These are phyloP conservation scores for Eimeria sp. DNA, from an alignment of 169 alveolate species.

Conservation along the genomic window DNA sequence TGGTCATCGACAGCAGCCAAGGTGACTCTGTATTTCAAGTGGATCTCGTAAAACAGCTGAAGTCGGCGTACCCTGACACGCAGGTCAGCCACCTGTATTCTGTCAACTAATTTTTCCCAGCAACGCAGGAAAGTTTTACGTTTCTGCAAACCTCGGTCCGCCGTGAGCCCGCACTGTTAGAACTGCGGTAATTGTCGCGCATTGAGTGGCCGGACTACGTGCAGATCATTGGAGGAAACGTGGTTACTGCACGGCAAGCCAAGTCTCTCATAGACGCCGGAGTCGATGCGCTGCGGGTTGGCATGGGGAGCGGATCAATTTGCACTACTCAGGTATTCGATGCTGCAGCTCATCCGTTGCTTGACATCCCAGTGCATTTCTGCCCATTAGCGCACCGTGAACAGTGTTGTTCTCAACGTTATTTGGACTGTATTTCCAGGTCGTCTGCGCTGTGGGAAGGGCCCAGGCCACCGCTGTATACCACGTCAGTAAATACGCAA, in stretches of 20 bases:
- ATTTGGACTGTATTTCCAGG: conserved; percentile 65
- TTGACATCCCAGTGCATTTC: too few relatives aligned
- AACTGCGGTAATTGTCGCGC: not conserved
- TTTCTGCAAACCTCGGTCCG: not conserved
- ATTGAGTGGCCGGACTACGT: not conserved
- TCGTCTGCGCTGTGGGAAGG: conserved; percentile 95
- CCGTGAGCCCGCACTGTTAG: not conserved
- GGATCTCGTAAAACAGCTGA: conserved; percentile 93
- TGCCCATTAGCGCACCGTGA: not conserved
- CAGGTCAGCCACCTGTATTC: conserved; percentile 74
- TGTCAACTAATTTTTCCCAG: not conserved
- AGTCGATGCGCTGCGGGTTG: conserved; percentile 85
- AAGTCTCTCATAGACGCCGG: conserved; percentile 88
- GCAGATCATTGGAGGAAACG: conserved; percentile 96
- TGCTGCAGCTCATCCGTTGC: not conserved
- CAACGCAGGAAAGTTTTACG: not conserved
- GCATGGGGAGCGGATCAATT: conserved; percentile 98
- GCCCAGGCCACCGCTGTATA: conserved; percentile 97
- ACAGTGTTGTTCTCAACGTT: not conserved
- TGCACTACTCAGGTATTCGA: conserved; percentile 95
- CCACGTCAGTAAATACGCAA: conserved; percentile 94
- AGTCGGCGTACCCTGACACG: conserved; percentile 89
- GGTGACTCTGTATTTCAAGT: conserved; percentile 95
- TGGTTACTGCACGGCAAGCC: conserved; percentile 95
- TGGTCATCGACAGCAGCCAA: conserved; percentile 96